Conservation (phyloP, 306 rosid species). For the Fagus crenata region DNA sequence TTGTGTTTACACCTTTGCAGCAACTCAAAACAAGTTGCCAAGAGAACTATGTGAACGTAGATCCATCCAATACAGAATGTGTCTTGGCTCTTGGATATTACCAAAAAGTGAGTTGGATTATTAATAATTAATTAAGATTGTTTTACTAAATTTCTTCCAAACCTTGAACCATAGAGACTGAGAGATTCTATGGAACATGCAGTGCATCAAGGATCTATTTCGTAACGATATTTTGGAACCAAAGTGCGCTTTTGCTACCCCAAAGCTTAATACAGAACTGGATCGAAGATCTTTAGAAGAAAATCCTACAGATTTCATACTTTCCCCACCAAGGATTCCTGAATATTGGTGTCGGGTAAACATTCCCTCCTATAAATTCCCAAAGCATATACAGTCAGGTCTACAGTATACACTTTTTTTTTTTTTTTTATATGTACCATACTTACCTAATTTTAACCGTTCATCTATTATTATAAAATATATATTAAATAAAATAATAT, state of each 20-base stretch:
- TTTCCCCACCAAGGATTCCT: slow-evolving; percentile 16
- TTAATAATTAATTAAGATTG: background rate
- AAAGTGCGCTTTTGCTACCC: slow-evolving; percentile 19
- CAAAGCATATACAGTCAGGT: too few relatives aligned
- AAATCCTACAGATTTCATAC: slow-evolving; percentile 3
- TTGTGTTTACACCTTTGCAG: background rate
- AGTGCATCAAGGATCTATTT: slow-evolving; percentile 18
- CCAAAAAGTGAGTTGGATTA: background rate
- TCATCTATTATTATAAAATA: too few relatives aligned
- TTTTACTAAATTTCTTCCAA: background rate
- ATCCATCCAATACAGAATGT: slow-evolving; percentile 9
- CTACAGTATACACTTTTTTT: too few relatives aligned
- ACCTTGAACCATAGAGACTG: background rate
- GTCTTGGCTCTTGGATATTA: slow-evolving; percentile 15
- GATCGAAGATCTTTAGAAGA: slow-evolving; percentile 9
- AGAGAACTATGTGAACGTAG: background rate
- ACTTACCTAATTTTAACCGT: too few relatives aligned
- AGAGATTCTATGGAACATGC: background rate
- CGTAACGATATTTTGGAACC: slow-evolving; percentile 11
- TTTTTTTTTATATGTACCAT: too few relatives aligned
- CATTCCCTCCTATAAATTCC: background rate
- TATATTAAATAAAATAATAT: too few relatives aligned
- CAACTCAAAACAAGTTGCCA: slow-evolving; percentile 6
- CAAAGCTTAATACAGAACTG: background rate
- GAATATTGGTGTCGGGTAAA: slow-evolving; percentile 30